Evolutionary conservation across 2,329 filamentous ascomycete genomes (phyloP).

Genomic region (Zasmidium cellare): DNA sequence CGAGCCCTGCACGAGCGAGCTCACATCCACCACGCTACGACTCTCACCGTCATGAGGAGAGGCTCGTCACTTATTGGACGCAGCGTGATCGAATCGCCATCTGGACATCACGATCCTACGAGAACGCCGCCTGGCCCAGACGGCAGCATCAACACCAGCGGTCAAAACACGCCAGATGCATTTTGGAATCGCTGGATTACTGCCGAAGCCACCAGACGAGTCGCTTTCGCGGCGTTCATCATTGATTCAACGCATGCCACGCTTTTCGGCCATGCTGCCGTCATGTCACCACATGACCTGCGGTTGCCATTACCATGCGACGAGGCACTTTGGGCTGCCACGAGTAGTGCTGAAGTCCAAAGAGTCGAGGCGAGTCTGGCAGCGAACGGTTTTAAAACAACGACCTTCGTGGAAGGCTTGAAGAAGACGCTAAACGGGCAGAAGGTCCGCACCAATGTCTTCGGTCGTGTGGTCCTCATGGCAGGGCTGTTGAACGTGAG

Average conservation of each 20-base stretch:
- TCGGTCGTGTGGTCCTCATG: conserved; percentile 92
- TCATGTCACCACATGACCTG: conserved; percentile 97
- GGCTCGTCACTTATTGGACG: conserved; percentile 88
- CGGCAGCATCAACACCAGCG: conserved; percentile 45
- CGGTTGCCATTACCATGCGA: conserved; percentile 88
- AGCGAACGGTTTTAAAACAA: conserved; percentile 78
- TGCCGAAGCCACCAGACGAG: conserved; percentile 84
- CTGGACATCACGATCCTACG: conserved; percentile 63
- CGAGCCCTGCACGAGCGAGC: conserved; percentile 88
- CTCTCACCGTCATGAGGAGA: conserved; percentile 89
- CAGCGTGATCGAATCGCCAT: conserved; percentile 80
- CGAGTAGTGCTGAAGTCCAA: conserved; percentile 81
- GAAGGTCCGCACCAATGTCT: conserved; percentile 85
- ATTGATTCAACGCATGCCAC: conserved; percentile 95
- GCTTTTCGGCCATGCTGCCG: conserved; percentile 96
- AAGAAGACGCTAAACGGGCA: conserved; percentile 87
- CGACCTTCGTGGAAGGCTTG: conserved; percentile 85
- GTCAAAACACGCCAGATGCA: conserved; percentile 71
- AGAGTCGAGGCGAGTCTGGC: conserved; percentile 78
- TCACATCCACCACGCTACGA: conserved; percentile 95
- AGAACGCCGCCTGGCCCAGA: conserved; percentile 48
- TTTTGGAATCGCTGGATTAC: conserved; percentile 98
- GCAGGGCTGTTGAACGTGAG: conserved; percentile 88
- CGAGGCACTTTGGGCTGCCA: conserved; percentile 88
- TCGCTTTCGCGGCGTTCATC: conserved; percentile 90